Percentiles rank a stretch among this genome's conserved stretches.
Evolutionary conservation across 805 yeast genomes (phyloP).

Genomic region (Naumovozyma dairenensis): DNA sequence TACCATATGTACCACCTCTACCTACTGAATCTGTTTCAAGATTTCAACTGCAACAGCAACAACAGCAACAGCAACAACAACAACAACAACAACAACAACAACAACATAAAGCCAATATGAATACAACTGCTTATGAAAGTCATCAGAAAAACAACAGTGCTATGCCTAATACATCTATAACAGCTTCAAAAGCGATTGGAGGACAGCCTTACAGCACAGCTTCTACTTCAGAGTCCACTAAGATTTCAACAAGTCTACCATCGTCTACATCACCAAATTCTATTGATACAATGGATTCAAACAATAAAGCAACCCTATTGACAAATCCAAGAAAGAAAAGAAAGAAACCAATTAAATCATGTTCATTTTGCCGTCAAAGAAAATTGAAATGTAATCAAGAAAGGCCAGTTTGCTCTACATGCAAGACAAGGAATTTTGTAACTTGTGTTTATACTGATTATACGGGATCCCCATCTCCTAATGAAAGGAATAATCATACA

Average conservation of each 20-base stretch:
- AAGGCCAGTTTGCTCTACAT: conserved; percentile 22
- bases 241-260: too few species aligned
- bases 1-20: too few species aligned
- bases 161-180: too few species aligned
- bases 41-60: too few species aligned
- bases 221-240: too few species aligned
- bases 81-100: neutral
- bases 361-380: conserved; percentile 22
- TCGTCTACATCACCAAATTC: too few species aligned
- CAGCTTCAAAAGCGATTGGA: too few species aligned
- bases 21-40: too few species aligned
- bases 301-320: neutral
- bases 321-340: conserved; percentile 9
- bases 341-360: conserved; percentile 21
- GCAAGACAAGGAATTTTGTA: conserved; percentile 11
- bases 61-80: neutral
- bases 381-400: conserved; percentile 24
- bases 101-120: neutral
- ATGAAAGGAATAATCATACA: neutral
- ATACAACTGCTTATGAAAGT: too few species aligned
- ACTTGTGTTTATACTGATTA: conserved; percentile 14
- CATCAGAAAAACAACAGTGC: too few species aligned
- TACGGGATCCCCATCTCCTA: neutral
- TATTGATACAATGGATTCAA: neutral
- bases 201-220: too few species aligned